Evolutionary conservation across 176 grass and related monocot species (phyloP).

Genomic region (Olyra latifolia): DNA sequence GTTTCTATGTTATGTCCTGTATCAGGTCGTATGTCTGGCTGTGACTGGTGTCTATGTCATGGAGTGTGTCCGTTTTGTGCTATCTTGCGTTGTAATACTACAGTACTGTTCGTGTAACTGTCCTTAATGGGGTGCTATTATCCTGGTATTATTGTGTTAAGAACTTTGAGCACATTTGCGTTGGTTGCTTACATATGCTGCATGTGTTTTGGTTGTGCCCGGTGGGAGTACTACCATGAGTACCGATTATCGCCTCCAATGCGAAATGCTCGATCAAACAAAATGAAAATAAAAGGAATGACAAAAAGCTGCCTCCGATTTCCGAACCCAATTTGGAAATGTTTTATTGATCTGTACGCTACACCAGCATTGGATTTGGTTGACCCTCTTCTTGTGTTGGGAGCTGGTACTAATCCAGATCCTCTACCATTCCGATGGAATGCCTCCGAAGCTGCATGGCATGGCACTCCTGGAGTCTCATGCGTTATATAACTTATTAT

Average conservation of each 20-base stretch:
- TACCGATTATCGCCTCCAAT: neutral
- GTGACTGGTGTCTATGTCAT: neutral
- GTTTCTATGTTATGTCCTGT: neutral
- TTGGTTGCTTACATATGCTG: neutral
- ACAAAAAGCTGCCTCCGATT: too few species aligned
- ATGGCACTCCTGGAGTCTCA: too few species aligned
- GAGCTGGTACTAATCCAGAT: too few species aligned
- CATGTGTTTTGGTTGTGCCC: neutral
- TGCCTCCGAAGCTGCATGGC: too few species aligned
- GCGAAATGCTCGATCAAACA: too few species aligned
- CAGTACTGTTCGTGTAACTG: neutral
- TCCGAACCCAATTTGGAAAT: too few species aligned
- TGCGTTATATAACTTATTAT: too few species aligned
- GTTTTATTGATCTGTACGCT: too few species aligned
- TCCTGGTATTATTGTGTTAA: neutral
- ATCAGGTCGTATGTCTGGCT: neutral
- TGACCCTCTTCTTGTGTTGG: too few species aligned
- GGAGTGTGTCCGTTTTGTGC: neutral
- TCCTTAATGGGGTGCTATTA: neutral
- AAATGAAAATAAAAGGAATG: too few species aligned
- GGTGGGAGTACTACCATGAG: neutral
- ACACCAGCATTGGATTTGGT: too few species aligned
- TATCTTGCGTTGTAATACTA: neutral
- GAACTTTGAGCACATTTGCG: neutral
- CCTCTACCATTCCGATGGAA: too few species aligned